Base-by-base conservation (phyloP, 208 protist species). In the Hexamita inflata region DNA sequence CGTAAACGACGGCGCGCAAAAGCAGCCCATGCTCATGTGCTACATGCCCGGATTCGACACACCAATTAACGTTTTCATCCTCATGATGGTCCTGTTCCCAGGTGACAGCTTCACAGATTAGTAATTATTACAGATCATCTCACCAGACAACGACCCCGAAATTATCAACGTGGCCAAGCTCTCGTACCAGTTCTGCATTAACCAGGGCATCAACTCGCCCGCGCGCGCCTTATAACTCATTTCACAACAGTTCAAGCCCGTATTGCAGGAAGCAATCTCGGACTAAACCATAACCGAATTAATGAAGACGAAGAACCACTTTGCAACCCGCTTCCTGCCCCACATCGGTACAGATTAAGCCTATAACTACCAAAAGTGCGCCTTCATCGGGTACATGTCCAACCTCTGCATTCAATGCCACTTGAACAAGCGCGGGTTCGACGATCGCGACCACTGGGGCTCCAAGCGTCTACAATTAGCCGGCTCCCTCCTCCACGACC, bases 261-360 rank as follows among this genome's bases (percentile, higher is more conserved):
- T n/a, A n/a, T n/a, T n/a, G n/a, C n/a, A n/a, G n/a, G n/a, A n/a
- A n/a, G n/a, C n/a, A n/a, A n/a, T n/a, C n/a, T n/a, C n/a, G n/a
- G n/a, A n/a, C n/a, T n/a, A n/a, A n/a, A n/a, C n/a, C n/a, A n/a
- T n/a, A n/a, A n/a, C n/a, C n/a, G n/a, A n/a, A n/a, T n/a, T n/a
- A n/a, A n/a, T n/a, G n/a, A n/a, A n/a, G n/a, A 15, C 34, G 24
- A 66, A 38, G 60, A 66, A 34, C 9, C 40, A 70, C n/a, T 32
- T 70, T 19, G 11, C 35, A n/a, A 70, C 64, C 11, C 64, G 64
- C 38, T 38, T 81, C 19, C 76, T 81, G n/a, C 75, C 78, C 1
- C 78, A 81, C 60, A 45, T 81, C 29, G 78, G 75, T 19, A 34
- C 38, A n/a, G n/a, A n/a, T n/a, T n/a, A n/a, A n/a, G n/a, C n/a